Conservation (phyloP, 768 basidiomycete species). For the Dendrothele bispora region DNA sequence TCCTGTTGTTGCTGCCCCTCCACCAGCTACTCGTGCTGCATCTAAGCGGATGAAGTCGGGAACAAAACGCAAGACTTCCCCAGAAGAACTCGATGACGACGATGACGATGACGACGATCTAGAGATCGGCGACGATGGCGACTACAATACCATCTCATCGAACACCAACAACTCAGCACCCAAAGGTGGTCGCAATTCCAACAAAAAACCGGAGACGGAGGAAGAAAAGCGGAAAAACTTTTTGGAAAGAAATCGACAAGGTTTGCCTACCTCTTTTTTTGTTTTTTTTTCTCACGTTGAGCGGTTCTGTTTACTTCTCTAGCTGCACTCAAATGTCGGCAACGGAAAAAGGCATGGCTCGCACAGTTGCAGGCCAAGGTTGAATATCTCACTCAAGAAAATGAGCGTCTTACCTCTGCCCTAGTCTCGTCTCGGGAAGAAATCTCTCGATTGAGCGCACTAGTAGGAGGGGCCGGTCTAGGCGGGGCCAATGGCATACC, state of each 20-base stretch:
- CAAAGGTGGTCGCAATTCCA: conserved; percentile 13
- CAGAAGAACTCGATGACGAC: conserved; percentile 32
- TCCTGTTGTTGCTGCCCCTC: conserved; percentile 27
- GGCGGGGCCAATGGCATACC: conserved; percentile 27
- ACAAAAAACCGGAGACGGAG: conserved; percentile 87
- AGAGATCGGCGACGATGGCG: conserved; percentile 37
- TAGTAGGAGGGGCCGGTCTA: conserved; percentile 67
- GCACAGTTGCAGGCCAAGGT: conserved; percentile 90
- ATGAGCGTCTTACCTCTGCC: conserved; percentile 87
- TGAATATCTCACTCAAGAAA: conserved; percentile 90
- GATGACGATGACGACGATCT: conserved; percentile 40
- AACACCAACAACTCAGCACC: conserved; percentile 21
- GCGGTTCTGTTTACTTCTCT: conserved; percentile 8
- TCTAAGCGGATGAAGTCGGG: conserved; percentile 42
- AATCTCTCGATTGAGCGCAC: conserved; percentile 76
- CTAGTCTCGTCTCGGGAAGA: conserved; percentile 90
- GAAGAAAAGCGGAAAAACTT: conserved; percentile 98
- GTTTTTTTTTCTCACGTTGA: conserved; percentile 4
- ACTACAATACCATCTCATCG: not conserved
- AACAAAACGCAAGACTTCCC: conserved; percentile 20
- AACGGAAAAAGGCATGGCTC: conserved; percentile 99
- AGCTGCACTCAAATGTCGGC: conserved; percentile 99
- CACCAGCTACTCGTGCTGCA: conserved; percentile 29
- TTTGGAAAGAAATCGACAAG: conserved; percentile 95
- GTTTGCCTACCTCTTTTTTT: conserved; percentile 40